Percentiles rank a stretch among this genome's conserved stretches.
phyloP scores from a whole-genome alignment of 2,329 filamentous ascomycete genomes.

The Cladobotryum mycophilum region DNA sequence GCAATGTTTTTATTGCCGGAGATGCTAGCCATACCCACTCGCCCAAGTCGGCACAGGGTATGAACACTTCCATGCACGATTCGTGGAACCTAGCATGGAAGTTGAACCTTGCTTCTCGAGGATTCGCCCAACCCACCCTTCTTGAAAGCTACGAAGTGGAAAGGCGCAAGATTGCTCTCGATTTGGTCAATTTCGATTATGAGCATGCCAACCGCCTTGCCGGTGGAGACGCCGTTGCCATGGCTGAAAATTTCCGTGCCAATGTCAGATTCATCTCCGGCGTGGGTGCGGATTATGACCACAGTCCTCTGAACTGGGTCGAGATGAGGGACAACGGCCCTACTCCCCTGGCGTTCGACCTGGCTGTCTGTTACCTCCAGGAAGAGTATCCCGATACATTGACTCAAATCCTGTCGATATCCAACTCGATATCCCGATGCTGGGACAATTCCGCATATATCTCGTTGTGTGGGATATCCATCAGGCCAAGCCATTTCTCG shows the following conservation, averaged over 20 bases:
- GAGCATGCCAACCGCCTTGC: slow-evolving; percentile 53
- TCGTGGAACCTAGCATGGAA: slow-evolving; percentile 53
- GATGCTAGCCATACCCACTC: slow-evolving; percentile 51
- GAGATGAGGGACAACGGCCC: slow-evolving; percentile 26
- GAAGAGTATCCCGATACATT: slow-evolving; percentile 66
- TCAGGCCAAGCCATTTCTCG: slow-evolving; percentile 50
- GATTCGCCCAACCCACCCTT: slow-evolving; percentile 35
- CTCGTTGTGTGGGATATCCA: slow-evolving; percentile 60
- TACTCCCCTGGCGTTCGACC: slow-evolving; percentile 43
- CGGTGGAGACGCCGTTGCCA: slow-evolving; percentile 54
- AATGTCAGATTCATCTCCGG: slow-evolving; percentile 71
- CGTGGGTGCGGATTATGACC: slow-evolving; percentile 56
- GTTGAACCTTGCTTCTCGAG: slow-evolving; percentile 40
- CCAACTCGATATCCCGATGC: slow-evolving; percentile 70
- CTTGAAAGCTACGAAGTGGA: slow-evolving; percentile 46
- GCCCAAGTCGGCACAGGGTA: slow-evolving; percentile 63
- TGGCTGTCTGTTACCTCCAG: slow-evolving; percentile 55
- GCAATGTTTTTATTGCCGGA: slow-evolving; percentile 62
- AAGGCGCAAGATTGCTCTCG: slow-evolving; percentile 53
- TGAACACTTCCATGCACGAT: slow-evolving; percentile 69
- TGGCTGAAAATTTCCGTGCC: slow-evolving; percentile 62
- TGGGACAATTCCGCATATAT: slow-evolving; percentile 72
- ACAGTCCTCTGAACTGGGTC: slow-evolving; percentile 44
- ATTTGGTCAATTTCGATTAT: slow-evolving; percentile 60
- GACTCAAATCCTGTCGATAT: slow-evolving; percentile 74